Base-by-base conservation (phyloP, 2,329 filamentous ascomycete genomes). In the Dothistroma pini region DNA sequence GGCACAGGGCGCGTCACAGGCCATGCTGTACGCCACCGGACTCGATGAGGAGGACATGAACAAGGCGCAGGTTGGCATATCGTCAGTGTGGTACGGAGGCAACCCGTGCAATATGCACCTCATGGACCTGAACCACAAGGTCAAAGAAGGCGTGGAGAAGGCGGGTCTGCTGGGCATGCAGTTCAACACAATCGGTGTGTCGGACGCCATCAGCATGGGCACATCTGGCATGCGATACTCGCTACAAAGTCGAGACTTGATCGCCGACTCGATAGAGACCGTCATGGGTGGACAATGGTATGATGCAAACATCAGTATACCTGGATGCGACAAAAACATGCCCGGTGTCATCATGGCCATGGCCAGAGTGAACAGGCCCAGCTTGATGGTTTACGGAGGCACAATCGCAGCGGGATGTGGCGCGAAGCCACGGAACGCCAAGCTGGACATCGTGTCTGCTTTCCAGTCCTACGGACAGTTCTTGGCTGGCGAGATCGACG, bases 71-170 rank as follows among this genome's bases (percentile, higher is more conserved):
- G 89, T 99, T 69, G 95, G 95, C 68, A 97, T 99, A 75, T 96
- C 93, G 48, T 97, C 93, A 6, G 93, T 97, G 63, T 99, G 95
- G 95, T 97, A 93, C 79, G 89, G 91, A 70, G 95, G 95, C 60
- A 99, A 99, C 80, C 95, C 95, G 29, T 99, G 95, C 83, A 99
- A 99, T 80, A 99, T 97, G 93, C 95, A 99, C 78, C 81, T 99
- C 64, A 83, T 99, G 77, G 90, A 96, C 72, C 85, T 99, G 63
- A 96, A 90, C 74, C 83, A 89, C 75, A 80, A 88, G 66, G 89
- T 96, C 67, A 87, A 85, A 69, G 84, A 89, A 73, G 86, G 87
- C 64, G 88, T 90, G 34, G 79, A 87, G 69, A 81, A 89, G 71
- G 90, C 92, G 7, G 75, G 91, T 22, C 83, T 99, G 63, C 84